Percentiles rank a stretch among this genome's conserved stretches.
Evolutionary conservation across 208 protist species (phyloP).

Genomic region (Naegleria lovaniensis): DNA sequence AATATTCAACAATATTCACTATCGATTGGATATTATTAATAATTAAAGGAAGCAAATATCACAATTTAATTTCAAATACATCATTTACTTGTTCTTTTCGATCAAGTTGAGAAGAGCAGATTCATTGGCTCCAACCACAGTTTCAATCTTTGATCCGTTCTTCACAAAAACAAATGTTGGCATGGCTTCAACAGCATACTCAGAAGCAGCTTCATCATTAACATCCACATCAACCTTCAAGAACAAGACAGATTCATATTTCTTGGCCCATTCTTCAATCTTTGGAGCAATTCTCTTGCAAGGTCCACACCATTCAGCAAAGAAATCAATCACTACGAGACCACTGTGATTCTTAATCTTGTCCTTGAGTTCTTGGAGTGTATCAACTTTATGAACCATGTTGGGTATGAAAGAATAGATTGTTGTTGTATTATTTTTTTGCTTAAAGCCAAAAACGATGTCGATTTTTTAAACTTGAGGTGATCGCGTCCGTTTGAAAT

Average conservation of each 20-base stretch:
- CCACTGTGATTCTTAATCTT: not conserved
- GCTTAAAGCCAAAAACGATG: too few species aligned
- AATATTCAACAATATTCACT: too few species aligned
- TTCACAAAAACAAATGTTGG: slow-evolving; percentile 70
- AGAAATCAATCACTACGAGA: slow-evolving; percentile 64
- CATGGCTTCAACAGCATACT: slow-evolving; percentile 54
- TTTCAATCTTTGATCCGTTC: slow-evolving; percentile 43
- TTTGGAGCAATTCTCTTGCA: slow-evolving; percentile 62
- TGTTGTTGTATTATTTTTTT: too few species aligned
- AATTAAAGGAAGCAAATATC: too few species aligned
- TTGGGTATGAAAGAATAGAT: not conserved
- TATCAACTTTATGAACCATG: not conserved
- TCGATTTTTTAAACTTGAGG: too few species aligned
- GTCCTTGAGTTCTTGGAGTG: not conserved
- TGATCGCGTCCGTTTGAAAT: too few species aligned
- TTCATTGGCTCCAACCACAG: not conserved
- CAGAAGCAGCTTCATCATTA: slow-evolving; percentile 34
- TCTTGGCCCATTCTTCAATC: slow-evolving; percentile 48
- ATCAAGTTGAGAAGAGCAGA: not conserved
- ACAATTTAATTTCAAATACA: too few species aligned
- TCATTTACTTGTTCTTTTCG: not conserved
- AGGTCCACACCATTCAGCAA: slow-evolving; percentile 75
- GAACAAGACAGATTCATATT: slow-evolving; percentile 54
- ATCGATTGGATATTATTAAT: too few species aligned
- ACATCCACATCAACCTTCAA: slow-evolving; percentile 71